Percentiles rank a stretch among this genome's conserved stretches.
These are phyloP conservation scores for Aspergillus caelatus DNA, from an alignment of 2,329 filamentous ascomycete species.

Conservation along the genomic window DNA sequence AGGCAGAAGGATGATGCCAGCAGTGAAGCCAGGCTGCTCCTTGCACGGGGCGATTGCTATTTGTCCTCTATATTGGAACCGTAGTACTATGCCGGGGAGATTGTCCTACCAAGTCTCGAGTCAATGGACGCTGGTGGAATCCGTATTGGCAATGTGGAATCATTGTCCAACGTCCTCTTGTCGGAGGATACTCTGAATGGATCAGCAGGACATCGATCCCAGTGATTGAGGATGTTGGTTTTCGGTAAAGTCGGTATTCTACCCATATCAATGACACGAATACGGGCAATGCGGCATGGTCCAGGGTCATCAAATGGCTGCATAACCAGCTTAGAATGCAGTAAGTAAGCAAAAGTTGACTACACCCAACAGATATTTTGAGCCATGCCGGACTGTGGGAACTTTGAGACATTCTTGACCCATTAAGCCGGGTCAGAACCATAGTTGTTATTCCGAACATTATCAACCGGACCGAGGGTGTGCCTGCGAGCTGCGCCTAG, in stretches of 20 bases:
- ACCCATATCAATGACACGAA: conserved; percentile 20
- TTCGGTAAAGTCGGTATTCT: conserved; percentile 12
- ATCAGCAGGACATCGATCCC: conserved; percentile 12
- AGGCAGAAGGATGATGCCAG: conserved; percentile 10
- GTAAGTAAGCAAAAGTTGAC: conserved; percentile 3
- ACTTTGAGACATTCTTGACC: conserved; percentile 9
- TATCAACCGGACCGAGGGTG: conserved; percentile 19
- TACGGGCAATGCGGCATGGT: conserved; percentile 15
- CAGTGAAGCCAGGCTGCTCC: conserved; percentile 21
- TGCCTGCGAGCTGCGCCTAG: conserved; percentile 18
- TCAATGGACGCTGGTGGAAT: conserved; percentile 14
- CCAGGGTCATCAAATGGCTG: conserved; percentile 15
- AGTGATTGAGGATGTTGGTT: conserved; percentile 6
- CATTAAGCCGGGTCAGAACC: conserved; percentile 17
- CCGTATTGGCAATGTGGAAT: conserved; percentile 17
- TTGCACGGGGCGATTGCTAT: conserved; percentile 20
- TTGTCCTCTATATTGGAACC: conserved; percentile 9
- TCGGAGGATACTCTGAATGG: conserved; percentile 7
- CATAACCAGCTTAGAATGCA: conserved; percentile 17
- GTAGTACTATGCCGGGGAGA: conserved; percentile 15
- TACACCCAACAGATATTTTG: conserved; percentile 5
- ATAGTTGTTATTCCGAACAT: conserved; percentile 15
- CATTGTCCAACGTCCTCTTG: conserved; percentile 6
- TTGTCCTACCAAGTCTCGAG: conserved; percentile 23
- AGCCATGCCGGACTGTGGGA: conserved; percentile 3